These are phyloP conservation scores for Vicia faba DNA, from an alignment of 306 rosid genomes.

Conservation along the genomic window DNA sequence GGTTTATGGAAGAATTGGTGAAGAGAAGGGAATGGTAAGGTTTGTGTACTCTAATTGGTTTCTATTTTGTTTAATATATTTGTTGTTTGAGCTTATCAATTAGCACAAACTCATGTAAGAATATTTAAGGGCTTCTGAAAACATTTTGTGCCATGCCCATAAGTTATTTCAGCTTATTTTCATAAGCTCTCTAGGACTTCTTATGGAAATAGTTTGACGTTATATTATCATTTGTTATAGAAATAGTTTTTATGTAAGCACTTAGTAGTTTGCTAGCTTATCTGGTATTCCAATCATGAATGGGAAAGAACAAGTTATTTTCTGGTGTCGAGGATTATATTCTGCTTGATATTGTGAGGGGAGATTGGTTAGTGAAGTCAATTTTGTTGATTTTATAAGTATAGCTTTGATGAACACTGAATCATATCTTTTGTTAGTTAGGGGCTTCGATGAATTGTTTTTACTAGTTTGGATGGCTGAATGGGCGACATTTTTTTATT, in stretches of 20 bases:
- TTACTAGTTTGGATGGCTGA: neutral
- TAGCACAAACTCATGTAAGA: neutral
- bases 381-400: constrained; percentile 14
- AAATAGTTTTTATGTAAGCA: neutral
- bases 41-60: constrained; percentile 15
- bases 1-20: neutral
- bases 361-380: constrained; percentile 13
- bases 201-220: neutral
- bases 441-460: constrained; percentile 9
- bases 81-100: neutral
- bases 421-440: neutral
- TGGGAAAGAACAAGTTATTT: neutral
- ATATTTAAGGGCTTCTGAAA: neutral
- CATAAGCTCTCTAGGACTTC: neutral
- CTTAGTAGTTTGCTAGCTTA: neutral
- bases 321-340: neutral
- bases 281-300: neutral
- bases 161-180: neutral
- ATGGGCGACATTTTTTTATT: neutral
- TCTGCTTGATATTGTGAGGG: neutral
- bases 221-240: neutral
- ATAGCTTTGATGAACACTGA: neutral
- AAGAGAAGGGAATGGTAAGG: constrained; percentile 8
- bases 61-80: constrained; percentile 8
- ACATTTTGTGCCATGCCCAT: neutral